Conservation (phyloP, 2,329 filamentous ascomycete genomes). For the Hymenoscyphus repandus region DNA sequence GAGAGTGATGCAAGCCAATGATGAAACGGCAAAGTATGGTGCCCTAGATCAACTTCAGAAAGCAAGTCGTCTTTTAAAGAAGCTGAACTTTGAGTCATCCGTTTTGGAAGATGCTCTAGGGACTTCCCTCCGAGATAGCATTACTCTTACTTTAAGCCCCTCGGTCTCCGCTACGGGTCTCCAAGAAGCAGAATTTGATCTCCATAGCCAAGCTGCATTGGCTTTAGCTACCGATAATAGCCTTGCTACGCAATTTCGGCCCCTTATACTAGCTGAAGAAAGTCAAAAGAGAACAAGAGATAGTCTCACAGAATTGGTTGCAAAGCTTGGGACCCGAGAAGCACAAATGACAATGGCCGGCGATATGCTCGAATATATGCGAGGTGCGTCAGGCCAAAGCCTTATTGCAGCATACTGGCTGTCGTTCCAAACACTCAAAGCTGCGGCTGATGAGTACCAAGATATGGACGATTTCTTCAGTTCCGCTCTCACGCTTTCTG, state of each 20-base stretch:
- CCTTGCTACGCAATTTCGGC: conserved; percentile 42
- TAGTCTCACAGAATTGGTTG: conserved; percentile 54
- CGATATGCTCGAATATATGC: conserved; percentile 60
- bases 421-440: conserved; percentile 64
- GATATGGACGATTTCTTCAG: conserved; percentile 65
- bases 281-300: conserved; percentile 59
- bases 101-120: conserved; percentile 64
- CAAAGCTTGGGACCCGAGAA: conserved; percentile 50
- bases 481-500: conserved; percentile 37
- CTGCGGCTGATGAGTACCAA: conserved; percentile 44
- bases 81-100: conserved; percentile 57
- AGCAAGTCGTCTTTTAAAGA: conserved; percentile 60
- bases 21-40: conserved; percentile 70
- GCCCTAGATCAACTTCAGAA: conserved; percentile 73
- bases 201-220: conserved; percentile 28
- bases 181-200: conserved; percentile 26
- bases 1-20: conserved; percentile 74
- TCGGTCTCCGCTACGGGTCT: conserved; percentile 12
- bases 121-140: conserved; percentile 67
- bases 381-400: conserved; percentile 50
- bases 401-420: conserved; percentile 77
- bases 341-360: conserved; percentile 56
- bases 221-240: conserved; percentile 20
- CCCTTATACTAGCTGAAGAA: conserved; percentile 58
- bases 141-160: conserved; percentile 38